Percentiles rank a stretch among this genome's conserved stretches.
phyloP scores from a whole-genome alignment of 805 yeast genomes.

The Ogataea angusta region DNA sequence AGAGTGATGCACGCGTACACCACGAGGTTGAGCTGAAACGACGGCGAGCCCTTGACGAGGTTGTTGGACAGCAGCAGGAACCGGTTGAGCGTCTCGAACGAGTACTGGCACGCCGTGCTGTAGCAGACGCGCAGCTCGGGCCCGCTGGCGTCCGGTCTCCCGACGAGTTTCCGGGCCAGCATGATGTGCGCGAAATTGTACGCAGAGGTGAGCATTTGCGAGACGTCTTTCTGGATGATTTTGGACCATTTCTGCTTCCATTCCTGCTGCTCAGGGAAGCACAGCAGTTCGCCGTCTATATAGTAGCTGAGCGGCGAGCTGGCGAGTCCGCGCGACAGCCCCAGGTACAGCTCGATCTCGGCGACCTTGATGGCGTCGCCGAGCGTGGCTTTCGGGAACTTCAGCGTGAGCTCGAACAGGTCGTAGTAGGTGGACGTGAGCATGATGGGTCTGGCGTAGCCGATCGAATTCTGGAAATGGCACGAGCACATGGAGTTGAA shows the following conservation, averaged over 20 bases:
- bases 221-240: conserved; percentile 44
- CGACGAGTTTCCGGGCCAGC: conserved; percentile 36
- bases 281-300: conserved; percentile 15
- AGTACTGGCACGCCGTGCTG: conserved; percentile 42
- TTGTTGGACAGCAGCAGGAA: conserved; percentile 43
- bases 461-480: conserved; percentile 49
- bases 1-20: conserved; percentile 54
- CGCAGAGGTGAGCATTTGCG: conserved; percentile 46
- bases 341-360: conserved; percentile 41
- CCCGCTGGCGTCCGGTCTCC: conserved; percentile 1
- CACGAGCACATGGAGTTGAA: conserved; percentile 51
- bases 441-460: conserved; percentile 45
- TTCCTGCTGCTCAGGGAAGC: conserved; percentile 36
- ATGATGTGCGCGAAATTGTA: conserved; percentile 47
- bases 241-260: conserved; percentile 48
- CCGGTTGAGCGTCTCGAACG: conserved; percentile 43
- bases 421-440: conserved; percentile 39
- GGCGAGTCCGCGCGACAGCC: conserved; percentile 18
- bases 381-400: conserved; percentile 47
- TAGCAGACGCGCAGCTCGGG: conserved; percentile 14
- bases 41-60: conserved; percentile 54
- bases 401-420: conserved; percentile 41
- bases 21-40: conserved; percentile 47
- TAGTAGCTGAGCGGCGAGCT: conserved; percentile 5
- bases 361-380: conserved; percentile 56